Percentiles rank a stretch among this genome's conserved stretches.
phyloP scores from a whole-genome alignment of 2,329 filamentous ascomycete species.

The Venturia aucupariae region DNA sequence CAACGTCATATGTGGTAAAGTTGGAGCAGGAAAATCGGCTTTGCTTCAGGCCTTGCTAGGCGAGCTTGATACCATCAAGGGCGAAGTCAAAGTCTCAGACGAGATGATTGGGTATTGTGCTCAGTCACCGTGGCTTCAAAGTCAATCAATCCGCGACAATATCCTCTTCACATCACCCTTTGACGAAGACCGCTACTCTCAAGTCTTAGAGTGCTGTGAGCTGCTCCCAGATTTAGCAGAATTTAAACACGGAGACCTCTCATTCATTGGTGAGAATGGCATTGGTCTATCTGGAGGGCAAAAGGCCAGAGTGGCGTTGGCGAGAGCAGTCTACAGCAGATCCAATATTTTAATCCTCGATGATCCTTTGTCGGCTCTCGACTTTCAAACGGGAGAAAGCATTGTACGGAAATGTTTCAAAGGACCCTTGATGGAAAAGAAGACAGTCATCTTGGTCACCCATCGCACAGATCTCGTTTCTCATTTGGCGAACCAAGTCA shows the following conservation, averaged over 20 bases:
- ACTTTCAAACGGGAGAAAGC: slow-evolving; percentile 54
- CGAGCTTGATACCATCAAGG: slow-evolving; percentile 45
- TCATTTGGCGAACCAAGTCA: slow-evolving; percentile 61
- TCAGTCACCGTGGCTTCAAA: slow-evolving; percentile 59
- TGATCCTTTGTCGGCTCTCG: slow-evolving; percentile 51
- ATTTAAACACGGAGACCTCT: slow-evolving; percentile 56
- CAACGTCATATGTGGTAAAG: slow-evolving; percentile 54
- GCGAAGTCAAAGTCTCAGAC: slow-evolving; percentile 40
- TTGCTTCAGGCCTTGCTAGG: slow-evolving; percentile 50
- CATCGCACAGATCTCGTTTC: slow-evolving; percentile 63
- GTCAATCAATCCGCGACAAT: slow-evolving; percentile 60
- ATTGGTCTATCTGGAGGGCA: slow-evolving; percentile 53
- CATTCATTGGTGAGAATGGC: slow-evolving; percentile 52
- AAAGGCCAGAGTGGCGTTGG: slow-evolving; percentile 51
- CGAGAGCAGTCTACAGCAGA: slow-evolving; percentile 49
- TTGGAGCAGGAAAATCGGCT: slow-evolving; percentile 55
- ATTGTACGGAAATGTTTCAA: slow-evolving; percentile 50
- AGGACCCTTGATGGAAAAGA: slow-evolving; percentile 44
- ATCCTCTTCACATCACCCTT: slow-evolving; percentile 57
- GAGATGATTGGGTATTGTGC: slow-evolving; percentile 55
- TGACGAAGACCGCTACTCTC: slow-evolving; percentile 58
- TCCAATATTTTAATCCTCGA: slow-evolving; percentile 48
- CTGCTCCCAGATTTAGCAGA: slow-evolving; percentile 51
- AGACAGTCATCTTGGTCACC: slow-evolving; percentile 52
- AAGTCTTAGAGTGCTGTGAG: slow-evolving; percentile 58